Evolutionary conservation across 2,329 filamentous ascomycete genomes (phyloP).

Genomic region (Eurotiales sp.): DNA sequence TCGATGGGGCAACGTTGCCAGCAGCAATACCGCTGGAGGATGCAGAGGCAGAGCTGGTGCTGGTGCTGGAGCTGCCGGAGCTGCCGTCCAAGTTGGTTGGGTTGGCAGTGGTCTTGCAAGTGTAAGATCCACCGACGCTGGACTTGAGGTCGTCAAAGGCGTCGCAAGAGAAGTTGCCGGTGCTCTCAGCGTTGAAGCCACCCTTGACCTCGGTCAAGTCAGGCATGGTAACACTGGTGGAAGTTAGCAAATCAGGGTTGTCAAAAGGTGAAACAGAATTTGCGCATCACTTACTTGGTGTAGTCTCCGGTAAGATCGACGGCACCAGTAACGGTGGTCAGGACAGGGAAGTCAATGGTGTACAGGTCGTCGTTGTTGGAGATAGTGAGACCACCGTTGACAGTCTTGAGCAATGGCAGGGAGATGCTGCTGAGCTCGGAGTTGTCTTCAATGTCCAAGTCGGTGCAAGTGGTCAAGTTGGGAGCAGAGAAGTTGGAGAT

Average conservation of each 20-base stretch:
- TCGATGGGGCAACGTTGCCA: conserved; percentile 31
- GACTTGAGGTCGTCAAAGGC: conserved; percentile 46
- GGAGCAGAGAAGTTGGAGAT: conserved; percentile 43
- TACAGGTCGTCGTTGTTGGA: conserved; percentile 81
- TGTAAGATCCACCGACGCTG: conserved; percentile 46
- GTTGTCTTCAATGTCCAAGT: conserved; percentile 58
- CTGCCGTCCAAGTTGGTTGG: conserved; percentile 32
- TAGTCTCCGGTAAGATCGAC: conserved; percentile 84
- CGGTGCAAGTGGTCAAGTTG: conserved; percentile 47
- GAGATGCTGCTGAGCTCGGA: conserved; percentile 66
- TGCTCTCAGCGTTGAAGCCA: conserved; percentile 66
- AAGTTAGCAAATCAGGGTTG: too few relatives aligned
- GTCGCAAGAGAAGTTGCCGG: conserved; percentile 59
- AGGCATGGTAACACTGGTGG: conserved; percentile 64
- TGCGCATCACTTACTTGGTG: conserved; percentile 61
- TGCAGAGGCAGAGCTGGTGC: conserved; percentile 25
- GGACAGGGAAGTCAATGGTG: conserved; percentile 63
- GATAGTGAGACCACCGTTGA: conserved; percentile 78
- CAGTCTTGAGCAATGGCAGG: conserved; percentile 62
- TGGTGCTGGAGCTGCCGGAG: conserved; percentile 17
- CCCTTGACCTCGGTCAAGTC: conserved; percentile 65
- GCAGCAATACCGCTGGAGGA: conserved; percentile 37
- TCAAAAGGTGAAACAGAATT: too few relatives aligned
- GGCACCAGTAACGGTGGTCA: conserved; percentile 71
- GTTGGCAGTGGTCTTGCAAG: conserved; percentile 39